phyloP scores from a whole-genome alignment of 2,329 filamentous ascomycete genomes.

The Paraphaeosphaeria sporulosa region DNA sequence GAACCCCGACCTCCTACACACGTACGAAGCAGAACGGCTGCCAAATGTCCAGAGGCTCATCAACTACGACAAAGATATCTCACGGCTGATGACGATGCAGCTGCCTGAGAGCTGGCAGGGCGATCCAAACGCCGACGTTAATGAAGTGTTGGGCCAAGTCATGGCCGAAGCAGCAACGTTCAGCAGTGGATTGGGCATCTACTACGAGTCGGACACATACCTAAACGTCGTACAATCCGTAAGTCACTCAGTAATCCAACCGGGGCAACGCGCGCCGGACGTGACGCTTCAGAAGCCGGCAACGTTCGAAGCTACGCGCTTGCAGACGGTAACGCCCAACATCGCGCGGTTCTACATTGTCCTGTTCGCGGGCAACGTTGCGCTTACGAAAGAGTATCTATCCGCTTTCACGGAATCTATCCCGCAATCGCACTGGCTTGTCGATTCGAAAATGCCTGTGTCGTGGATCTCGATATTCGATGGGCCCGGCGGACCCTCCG shows the following conservation, averaged over 20 bases:
- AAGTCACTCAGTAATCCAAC: slow-evolving; percentile 25
- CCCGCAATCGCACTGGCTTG: slow-evolving; percentile 20
- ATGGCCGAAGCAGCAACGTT: slow-evolving; percentile 41
- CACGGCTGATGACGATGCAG: slow-evolving; percentile 44
- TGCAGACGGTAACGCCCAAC: slow-evolving; percentile 57
- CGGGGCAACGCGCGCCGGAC: slow-evolving; percentile 58
- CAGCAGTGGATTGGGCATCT: slow-evolving; percentile 43
- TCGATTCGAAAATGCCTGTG: slow-evolving; percentile 22
- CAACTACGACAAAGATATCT: slow-evolving; percentile 46
- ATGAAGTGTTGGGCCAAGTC: slow-evolving; percentile 34
- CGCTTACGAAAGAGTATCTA: slow-evolving; percentile 17
- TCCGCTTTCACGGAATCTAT: slow-evolving; percentile 24
- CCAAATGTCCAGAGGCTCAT: slow-evolving; percentile 56
- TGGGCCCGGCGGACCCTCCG: slow-evolving; percentile 33
- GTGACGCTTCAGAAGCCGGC: slow-evolving; percentile 56
- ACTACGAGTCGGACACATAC: slow-evolving; percentile 43
- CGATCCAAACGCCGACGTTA: slow-evolving; percentile 35
- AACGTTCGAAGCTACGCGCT: slow-evolving; percentile 52
- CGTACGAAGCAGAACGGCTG: slow-evolving; percentile 58
- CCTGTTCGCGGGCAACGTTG: slow-evolving; percentile 51
- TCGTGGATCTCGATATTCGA: slow-evolving; percentile 38
- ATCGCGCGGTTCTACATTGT: slow-evolving; percentile 52
- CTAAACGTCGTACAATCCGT: slow-evolving; percentile 37
- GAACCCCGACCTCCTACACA: slow-evolving; percentile 53
- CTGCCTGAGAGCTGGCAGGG: slow-evolving; percentile 46